Percentiles rank a stretch among this genome's conserved stretches.
These are phyloP conservation scores for Blastocystis sp. DNA, from an alignment of 352 stramenopile genomes.

Conservation along the genomic window DNA sequence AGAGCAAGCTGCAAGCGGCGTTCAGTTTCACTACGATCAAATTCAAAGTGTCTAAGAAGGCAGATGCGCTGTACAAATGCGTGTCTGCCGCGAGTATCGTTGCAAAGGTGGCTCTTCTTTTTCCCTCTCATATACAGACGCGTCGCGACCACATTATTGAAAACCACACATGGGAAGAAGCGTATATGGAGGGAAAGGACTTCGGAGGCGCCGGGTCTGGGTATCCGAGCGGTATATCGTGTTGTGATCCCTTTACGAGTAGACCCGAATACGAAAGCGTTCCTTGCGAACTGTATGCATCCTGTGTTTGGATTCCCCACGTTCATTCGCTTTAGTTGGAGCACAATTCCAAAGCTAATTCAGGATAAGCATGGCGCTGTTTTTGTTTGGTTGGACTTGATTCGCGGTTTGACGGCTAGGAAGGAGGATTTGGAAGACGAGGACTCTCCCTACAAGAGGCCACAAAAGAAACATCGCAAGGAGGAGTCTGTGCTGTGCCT, in stretches of 20 bases:
- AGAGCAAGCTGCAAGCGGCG: neutral
- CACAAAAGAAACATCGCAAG: neutral
- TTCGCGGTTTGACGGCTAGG: neutral
- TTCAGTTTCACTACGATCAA: constrained; percentile 63
- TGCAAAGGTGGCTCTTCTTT: constrained; percentile 29
- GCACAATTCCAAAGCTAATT: constrained; percentile 38
- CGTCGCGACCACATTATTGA: constrained; percentile 56
- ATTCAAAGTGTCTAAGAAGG: constrained; percentile 61
- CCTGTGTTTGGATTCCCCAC: constrained; percentile 71
- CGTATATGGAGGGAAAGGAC: constrained; percentile 18
- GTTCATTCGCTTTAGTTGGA: constrained; percentile 72
- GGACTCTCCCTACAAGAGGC: neutral
- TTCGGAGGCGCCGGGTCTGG: constrained; percentile 23
- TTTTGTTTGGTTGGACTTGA: constrained; percentile 9
- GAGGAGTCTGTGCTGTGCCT: neutral
- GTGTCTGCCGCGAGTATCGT: constrained; percentile 73
- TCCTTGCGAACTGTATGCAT: constrained; percentile 31
- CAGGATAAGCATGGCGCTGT: constrained; percentile 4
- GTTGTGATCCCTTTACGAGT: neutral
- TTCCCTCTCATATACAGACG: constrained; percentile 5
- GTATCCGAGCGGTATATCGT: constrained; percentile 44
- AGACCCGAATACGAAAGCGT: constrained; percentile 49
- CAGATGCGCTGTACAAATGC: constrained; percentile 65
- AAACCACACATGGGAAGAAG: constrained; percentile 56
- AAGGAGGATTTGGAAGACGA: constrained; percentile 34